Conservation (phyloP, 768 basidiomycete genomes). For the Holtermannia corniformis region DNA sequence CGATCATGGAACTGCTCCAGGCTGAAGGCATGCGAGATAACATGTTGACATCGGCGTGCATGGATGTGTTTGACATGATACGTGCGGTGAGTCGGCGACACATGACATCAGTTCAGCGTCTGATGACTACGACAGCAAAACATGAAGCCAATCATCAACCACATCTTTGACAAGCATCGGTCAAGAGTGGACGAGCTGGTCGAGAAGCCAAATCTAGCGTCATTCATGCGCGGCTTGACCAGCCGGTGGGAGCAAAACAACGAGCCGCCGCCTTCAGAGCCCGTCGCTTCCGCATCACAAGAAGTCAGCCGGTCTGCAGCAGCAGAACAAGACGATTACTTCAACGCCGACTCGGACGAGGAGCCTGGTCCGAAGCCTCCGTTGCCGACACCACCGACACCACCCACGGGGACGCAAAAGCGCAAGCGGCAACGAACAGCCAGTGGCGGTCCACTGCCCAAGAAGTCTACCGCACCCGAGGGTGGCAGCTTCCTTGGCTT, state of each 20-base stretch:
- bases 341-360: conserved; percentile 80
- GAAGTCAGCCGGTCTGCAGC: conserved; percentile 48
- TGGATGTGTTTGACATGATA: conserved; percentile 90
- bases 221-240: conserved; percentile 28
- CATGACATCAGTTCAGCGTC: background rate
- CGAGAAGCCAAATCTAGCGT: conserved; percentile 57
- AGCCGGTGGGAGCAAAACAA: conserved; percentile 76
- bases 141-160: conserved; percentile 69
- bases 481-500: conserved; percentile 35
- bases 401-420: conserved; percentile 11
- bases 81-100: conserved; percentile 55
- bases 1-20: conserved; percentile 72
- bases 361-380: conserved; percentile 19
- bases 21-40: conserved; percentile 81
- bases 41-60: conserved; percentile 84
- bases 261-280: conserved; percentile 46
- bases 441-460: conserved; percentile 33
- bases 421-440: conserved; percentile 4
- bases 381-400: conserved; percentile 6
- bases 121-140: conserved; percentile 55
- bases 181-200: conserved; percentile 57
- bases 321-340: conserved; percentile 83
- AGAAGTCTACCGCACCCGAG: conserved; percentile 36
- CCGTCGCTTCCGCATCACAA: conserved; percentile 13
- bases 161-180: conserved; percentile 71